Conservation (phyloP, 2,329 filamentous ascomycete species). For the Thielaviopsis punctulata region DNA sequence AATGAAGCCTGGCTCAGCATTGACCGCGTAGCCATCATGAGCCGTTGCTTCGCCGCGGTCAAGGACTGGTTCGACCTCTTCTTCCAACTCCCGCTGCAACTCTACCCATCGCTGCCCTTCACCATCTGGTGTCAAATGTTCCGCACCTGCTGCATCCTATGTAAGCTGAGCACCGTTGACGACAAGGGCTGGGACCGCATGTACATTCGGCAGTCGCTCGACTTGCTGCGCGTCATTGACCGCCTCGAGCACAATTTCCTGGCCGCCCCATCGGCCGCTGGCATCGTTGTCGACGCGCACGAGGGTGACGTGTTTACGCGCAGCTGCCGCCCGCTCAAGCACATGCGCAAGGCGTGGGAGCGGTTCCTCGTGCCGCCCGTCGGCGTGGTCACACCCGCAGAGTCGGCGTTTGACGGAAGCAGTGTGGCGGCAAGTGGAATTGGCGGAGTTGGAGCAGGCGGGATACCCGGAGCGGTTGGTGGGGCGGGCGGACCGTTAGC, state of each 20-base stretch:
- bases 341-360: constrained; percentile 11
- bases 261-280: not conserved
- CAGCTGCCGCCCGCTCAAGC: constrained; percentile 3
- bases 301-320: constrained; percentile 8
- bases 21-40: constrained; percentile 6
- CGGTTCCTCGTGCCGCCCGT: constrained; percentile 17
- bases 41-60: constrained; percentile 7
- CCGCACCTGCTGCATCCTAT: constrained; percentile 10
- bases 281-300: constrained; percentile 3
- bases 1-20: constrained; percentile 7
- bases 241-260: constrained; percentile 3
- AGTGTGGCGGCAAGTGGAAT: constrained; percentile 13
- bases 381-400: constrained; percentile 18
- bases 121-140: constrained; percentile 10
- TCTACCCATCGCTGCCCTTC: constrained; percentile 7
- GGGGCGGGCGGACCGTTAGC: not conserved
- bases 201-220: constrained; percentile 3
- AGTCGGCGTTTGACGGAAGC: constrained; percentile 18
- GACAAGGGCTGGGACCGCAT: constrained; percentile 9
- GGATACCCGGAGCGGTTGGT: not conserved
- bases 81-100: constrained; percentile 4
- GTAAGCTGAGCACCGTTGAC: constrained; percentile 8
- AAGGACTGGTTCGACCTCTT: constrained; percentile 6
- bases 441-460: not conserved
- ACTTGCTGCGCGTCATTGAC: constrained; percentile 5